phyloP scores from a whole-genome alignment of 495 filamentous ascomycete species.

The Bryoglossum gracile region DNA sequence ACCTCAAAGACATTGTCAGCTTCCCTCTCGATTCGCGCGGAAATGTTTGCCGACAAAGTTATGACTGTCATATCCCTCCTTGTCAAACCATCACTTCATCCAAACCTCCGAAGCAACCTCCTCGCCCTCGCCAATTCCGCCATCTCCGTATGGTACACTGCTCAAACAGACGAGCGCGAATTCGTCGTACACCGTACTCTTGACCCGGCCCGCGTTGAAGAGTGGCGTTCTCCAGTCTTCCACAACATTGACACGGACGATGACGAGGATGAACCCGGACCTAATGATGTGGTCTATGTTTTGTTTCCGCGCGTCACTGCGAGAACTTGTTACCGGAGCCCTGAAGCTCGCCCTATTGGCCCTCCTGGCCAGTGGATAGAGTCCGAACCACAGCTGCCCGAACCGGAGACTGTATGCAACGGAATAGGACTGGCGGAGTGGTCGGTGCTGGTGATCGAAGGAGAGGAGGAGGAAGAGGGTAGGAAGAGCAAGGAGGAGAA shows the following conservation, averaged over 20 bases:
- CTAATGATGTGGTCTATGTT: slow-evolving; percentile 17
- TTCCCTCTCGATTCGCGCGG: slow-evolving; percentile 4
- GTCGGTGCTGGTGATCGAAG: slow-evolving; percentile 11
- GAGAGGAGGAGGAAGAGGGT: slow-evolving; percentile 9
- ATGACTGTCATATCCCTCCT: slow-evolving; percentile 7
- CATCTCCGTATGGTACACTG: slow-evolving; percentile 12
- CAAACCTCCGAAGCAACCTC: slow-evolving; percentile 7
- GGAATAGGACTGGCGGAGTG: slow-evolving; percentile 14
- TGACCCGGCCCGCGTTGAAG: slow-evolving; percentile 1
- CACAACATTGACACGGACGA: background rate
- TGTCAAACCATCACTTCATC: slow-evolving; percentile 1
- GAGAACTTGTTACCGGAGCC: background rate
- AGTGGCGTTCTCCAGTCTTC: slow-evolving; percentile 15
- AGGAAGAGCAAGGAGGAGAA: slow-evolving; percentile 1
- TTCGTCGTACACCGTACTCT: slow-evolving; percentile 5
- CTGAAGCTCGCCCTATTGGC: background rate
- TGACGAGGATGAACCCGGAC: slow-evolving; percentile 2
- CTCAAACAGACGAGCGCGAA: slow-evolving; percentile 12
- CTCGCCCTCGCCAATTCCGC: slow-evolving; percentile 10
- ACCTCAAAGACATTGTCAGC: background rate
- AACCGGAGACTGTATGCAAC: slow-evolving; percentile 2
- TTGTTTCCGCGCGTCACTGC: slow-evolving; percentile 16
- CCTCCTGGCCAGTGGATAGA: slow-evolving; percentile 12
- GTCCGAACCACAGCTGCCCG: background rate
- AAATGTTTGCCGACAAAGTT: slow-evolving; percentile 9